Conservation (phyloP, 1,284 basidiomycete species). For the Pascua guehoae region DNA sequence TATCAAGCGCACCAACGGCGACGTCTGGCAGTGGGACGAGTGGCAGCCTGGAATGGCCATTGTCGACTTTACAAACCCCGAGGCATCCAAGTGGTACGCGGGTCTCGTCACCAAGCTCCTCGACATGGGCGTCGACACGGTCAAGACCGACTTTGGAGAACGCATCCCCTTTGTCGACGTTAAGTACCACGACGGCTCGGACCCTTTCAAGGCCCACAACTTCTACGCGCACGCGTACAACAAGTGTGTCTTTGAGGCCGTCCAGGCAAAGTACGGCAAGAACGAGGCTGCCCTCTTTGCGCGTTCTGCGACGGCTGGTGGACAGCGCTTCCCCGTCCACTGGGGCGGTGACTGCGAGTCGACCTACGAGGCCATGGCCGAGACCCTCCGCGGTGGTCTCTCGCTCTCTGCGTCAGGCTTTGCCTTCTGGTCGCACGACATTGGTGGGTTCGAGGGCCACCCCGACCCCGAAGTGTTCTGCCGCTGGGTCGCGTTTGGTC, state of each 20-base stretch:
- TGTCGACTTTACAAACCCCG: constrained; percentile 67
- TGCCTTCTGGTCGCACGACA: constrained; percentile 68
- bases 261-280: constrained; percentile 60
- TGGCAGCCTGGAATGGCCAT: constrained; percentile 53
- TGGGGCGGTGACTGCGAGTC: constrained; percentile 77
- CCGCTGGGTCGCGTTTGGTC: constrained; percentile 66
- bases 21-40: constrained; percentile 62
- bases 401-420: constrained; percentile 66
- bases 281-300: constrained; percentile 68
- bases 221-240: constrained; percentile 65
- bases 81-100: constrained; percentile 63
- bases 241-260: constrained; percentile 62
- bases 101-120: constrained; percentile 60
- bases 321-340: constrained; percentile 57
- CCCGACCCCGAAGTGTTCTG: constrained; percentile 58
- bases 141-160: constrained; percentile 67
- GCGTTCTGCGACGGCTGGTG: constrained; percentile 62
- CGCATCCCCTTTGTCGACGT: constrained; percentile 61
- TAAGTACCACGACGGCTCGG: constrained; percentile 64
- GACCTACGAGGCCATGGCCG: constrained; percentile 72
- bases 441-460: constrained; percentile 64
- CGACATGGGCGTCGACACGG: constrained; percentile 63
- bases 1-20: constrained; percentile 65
- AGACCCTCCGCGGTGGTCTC: constrained; percentile 64
- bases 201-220: constrained; percentile 53